Percentiles rank a stretch among this genome's conserved stretches.
Conservation (phyloP, 495 filamentous ascomycete genomes). For the Lindgomyces ingoldianus region DNA sequence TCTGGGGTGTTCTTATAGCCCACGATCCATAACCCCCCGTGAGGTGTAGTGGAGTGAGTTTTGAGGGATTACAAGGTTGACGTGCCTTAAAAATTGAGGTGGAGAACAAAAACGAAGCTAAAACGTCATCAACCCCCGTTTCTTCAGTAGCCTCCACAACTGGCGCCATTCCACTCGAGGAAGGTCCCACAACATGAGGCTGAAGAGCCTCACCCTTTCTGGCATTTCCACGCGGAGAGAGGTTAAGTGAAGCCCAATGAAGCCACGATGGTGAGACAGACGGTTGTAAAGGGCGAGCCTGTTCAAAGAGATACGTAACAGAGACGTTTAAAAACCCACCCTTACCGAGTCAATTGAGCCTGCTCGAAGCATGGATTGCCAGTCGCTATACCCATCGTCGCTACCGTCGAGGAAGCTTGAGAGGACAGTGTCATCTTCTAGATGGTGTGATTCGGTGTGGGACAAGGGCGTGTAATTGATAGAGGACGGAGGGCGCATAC, state of each 20-base stretch:
- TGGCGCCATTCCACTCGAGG: not conserved
- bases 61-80: not conserved
- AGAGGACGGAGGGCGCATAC: not conserved
- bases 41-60: not conserved
- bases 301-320: not conserved
- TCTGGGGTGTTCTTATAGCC: too few species aligned
- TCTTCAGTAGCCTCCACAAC: not conserved
- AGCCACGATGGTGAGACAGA: not conserved
- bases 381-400: not conserved
- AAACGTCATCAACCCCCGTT: not conserved
- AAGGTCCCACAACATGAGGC: not conserved
- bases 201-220: not conserved
- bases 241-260: not conserved
- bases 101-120: not conserved
- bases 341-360: conserved; percentile 2
- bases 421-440: not conserved
- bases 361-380: not conserved
- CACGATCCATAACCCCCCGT: too few species aligned
- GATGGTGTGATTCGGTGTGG: not conserved
- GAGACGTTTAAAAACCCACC: not conserved
- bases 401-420: not conserved
- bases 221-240: not conserved
- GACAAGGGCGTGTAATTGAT: not conserved
- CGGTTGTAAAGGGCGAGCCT: not conserved
- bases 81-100: not conserved